A percentile compares a stretch with the other conserved stretches of the same genome.
Conservation (phyloP, 2,329 filamentous ascomycete genomes). For the Talaromyces sp. region DNA sequence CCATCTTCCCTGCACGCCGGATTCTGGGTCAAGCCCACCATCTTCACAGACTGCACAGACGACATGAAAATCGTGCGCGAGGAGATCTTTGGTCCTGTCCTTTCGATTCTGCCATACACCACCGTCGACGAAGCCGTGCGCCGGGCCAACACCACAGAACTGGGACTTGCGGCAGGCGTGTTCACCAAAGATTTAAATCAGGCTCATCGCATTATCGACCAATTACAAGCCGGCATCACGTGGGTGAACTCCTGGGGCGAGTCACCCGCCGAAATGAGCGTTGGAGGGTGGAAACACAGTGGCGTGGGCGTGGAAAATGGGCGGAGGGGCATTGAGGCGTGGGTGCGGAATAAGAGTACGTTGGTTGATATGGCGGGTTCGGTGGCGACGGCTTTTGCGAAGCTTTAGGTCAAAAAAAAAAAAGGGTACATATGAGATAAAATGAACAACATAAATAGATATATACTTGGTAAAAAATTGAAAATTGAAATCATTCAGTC, state of each 20-base stretch:
- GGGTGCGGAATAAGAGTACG: constrained; percentile 83
- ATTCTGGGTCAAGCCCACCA: constrained; percentile 79
- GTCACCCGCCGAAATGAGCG: constrained; percentile 83
- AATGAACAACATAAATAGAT: background rate
- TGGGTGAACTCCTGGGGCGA: constrained; percentile 97
- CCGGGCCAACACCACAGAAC: constrained; percentile 69
- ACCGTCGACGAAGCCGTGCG: constrained; percentile 63
- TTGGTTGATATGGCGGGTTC: constrained; percentile 72
- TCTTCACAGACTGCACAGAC: constrained; percentile 83
- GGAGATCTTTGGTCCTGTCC: constrained; percentile 86
- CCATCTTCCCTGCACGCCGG: constrained; percentile 53
- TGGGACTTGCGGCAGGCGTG: constrained; percentile 79
- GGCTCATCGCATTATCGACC: constrained; percentile 66
- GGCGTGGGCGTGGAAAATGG: constrained; percentile 87
- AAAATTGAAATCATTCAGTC: background rate
- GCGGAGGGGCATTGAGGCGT: constrained; percentile 69
- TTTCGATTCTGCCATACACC: constrained; percentile 72
- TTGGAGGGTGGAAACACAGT: constrained; percentile 88
- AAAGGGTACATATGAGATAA: background rate
- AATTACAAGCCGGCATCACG: constrained; percentile 77
- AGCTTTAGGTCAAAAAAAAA: constrained; percentile 45
- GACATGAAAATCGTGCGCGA: constrained; percentile 73
- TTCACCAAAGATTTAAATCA: constrained; percentile 70
- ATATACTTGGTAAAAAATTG: background rate
- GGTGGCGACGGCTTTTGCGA: constrained; percentile 69